Conservation (phyloP, 2,329 filamentous ascomycete species). For the Zopfia rhizophila region DNA sequence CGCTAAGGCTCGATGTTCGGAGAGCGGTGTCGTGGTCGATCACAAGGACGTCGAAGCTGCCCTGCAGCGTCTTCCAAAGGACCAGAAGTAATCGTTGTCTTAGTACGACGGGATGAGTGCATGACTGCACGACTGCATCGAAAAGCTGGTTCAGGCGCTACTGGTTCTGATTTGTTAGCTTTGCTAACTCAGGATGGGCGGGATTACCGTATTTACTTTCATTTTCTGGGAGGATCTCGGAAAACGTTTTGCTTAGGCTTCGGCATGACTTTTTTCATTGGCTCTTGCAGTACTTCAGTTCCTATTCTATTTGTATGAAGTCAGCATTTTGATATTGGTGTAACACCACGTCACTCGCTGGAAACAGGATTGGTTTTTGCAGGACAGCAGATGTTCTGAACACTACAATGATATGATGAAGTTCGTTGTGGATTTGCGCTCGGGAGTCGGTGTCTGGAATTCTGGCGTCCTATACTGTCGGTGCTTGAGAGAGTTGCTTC, state of each 20-base stretch:
- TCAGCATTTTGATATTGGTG: neutral
- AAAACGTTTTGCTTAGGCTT: neutral
- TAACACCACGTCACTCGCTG: slow-evolving; percentile 4
- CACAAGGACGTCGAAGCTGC: slow-evolving; percentile 84
- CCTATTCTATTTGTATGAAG: neutral
- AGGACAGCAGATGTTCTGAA: neutral
- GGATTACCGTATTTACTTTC: neutral
- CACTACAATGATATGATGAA: neutral
- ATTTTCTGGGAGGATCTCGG: neutral
- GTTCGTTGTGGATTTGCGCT: neutral
- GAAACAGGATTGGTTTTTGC: neutral
- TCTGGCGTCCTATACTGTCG: too few relatives aligned
- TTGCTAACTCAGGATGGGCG: neutral
- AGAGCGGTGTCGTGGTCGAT: slow-evolving; percentile 87
- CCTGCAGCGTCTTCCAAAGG: slow-evolving; percentile 56
- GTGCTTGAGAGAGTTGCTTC: too few relatives aligned
- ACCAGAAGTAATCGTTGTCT: slow-evolving; percentile 28
- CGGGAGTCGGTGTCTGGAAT: neutral
- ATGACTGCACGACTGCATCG: slow-evolving; percentile 24
- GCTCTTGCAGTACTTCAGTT: neutral
- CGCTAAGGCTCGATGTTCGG: slow-evolving; percentile 95
- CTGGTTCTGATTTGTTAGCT: neutral
- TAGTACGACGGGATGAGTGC: too few relatives aligned
- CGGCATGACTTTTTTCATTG: neutral
- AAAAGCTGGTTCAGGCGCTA: slow-evolving; percentile 27